These are phyloP conservation scores for Blastomyces emzantsi DNA, from an alignment of 2,329 filamentous ascomycete genomes.

Conservation along the genomic window DNA sequence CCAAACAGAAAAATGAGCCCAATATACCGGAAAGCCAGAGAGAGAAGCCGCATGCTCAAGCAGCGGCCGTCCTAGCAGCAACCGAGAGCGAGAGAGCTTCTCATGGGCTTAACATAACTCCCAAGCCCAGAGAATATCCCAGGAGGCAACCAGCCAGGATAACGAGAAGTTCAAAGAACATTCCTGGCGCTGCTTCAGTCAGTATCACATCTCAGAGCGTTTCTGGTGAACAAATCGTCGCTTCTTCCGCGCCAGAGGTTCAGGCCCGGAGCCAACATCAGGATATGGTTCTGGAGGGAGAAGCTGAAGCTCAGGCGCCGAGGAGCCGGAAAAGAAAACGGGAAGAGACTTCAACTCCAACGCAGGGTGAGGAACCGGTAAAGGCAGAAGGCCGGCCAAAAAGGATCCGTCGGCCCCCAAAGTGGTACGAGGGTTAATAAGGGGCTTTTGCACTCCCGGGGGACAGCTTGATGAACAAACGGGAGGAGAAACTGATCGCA, in stretches of 20 bases:
- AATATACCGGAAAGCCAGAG: neutral
- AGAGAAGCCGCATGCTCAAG: neutral
- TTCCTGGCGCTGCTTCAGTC: neutral
- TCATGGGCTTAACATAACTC: neutral
- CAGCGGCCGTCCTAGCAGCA: neutral
- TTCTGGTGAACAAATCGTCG: neutral
- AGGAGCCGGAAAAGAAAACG: neutral
- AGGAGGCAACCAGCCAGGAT: neutral
- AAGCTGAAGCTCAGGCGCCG: neutral
- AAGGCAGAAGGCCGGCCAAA: neutral
- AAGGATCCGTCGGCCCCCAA: neutral
- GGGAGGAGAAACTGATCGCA: neutral
- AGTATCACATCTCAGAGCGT: neutral
- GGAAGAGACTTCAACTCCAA: neutral
- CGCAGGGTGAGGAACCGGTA: neutral
- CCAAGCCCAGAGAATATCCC: neutral
- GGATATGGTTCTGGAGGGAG: neutral
- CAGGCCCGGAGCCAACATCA: neutral
- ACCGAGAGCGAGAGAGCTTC: neutral
- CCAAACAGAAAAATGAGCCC: neutral
- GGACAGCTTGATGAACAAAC: neutral
- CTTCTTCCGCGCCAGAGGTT: too few species aligned
- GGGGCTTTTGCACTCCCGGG: neutral
- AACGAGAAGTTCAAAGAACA: neutral
- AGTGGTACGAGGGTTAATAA: neutral